Conservation (phyloP, 2,329 filamentous ascomycete species). For the Exophiala oligosperma region DNA sequence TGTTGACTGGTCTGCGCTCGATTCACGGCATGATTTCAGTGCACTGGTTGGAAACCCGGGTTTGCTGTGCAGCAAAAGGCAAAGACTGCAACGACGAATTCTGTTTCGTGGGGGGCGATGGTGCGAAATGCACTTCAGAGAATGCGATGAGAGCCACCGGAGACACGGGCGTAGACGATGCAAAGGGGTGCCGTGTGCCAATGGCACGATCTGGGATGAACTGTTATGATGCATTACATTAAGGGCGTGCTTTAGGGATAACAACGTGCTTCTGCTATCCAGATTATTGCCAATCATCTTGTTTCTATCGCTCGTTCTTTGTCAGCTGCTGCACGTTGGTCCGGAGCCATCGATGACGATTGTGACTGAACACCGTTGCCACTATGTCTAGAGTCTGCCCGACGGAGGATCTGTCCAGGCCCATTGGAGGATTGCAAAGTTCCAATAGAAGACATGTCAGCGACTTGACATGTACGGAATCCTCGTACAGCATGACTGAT, state of each 20-base stretch:
- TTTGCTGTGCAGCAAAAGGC: conserved; percentile 2
- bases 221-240: conserved; percentile 30
- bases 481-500: neutral
- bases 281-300: neutral
- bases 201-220: conserved; percentile 27
- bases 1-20: conserved; percentile 5
- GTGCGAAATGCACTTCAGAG: conserved; percentile 16
- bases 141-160: conserved; percentile 22
- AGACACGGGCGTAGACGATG: conserved; percentile 22
- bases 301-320: neutral
- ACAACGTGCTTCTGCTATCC: conserved; percentile 20
- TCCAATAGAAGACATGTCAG: neutral
- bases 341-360: neutral
- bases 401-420: neutral
- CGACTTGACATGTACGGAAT: neutral
- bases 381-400: neutral
- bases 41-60: neutral
- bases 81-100: neutral
- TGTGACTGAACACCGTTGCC: neutral
- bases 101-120: conserved; percentile 1
- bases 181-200: conserved; percentile 17
- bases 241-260: conserved; percentile 25
- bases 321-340: neutral
- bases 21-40: conserved; percentile 1
- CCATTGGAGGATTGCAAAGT: neutral